Percentiles rank a stretch among this genome's conserved stretches.
Conservation (phyloP, 2,329 filamentous ascomycete species). For the Akanthomyces lecanii region DNA sequence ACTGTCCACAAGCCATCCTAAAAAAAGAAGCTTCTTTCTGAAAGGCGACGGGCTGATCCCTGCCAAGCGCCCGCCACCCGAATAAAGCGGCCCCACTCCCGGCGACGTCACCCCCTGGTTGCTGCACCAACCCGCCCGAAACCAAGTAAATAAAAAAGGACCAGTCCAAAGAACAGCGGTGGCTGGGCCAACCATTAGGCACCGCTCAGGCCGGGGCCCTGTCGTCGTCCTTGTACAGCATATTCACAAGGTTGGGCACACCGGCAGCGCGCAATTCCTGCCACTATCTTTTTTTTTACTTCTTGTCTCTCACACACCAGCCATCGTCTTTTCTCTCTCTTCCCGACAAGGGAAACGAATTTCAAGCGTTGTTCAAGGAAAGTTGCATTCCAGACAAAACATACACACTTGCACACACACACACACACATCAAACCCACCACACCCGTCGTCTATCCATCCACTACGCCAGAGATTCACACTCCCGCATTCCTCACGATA, state of each 20-base stretch:
- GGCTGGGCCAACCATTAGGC: constrained; percentile 29
- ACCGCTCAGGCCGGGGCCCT: constrained; percentile 4
- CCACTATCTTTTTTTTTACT: not conserved
- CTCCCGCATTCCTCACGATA: constrained; percentile 6
- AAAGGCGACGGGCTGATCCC: not conserved
- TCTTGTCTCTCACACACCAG: constrained; percentile 10
- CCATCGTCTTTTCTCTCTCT: constrained; percentile 9
- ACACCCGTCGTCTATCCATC: not conserved
- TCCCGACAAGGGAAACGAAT: too few species aligned
- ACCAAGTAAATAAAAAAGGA: constrained; percentile 25
- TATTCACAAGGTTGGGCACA: constrained; percentile 12
- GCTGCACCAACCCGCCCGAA: constrained; percentile 23
- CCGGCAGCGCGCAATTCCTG: not conserved
- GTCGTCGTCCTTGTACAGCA: not conserved
- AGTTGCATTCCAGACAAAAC: constrained; percentile 16
- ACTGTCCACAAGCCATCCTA: not conserved
- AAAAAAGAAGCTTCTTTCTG: not conserved
- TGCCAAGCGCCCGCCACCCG: not conserved
- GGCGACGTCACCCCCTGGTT: constrained; percentile 20
- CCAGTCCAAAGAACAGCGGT: constrained; percentile 22
- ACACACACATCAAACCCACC: not conserved
- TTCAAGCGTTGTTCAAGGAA: constrained; percentile 4
- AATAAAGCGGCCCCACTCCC: constrained; percentile 5
- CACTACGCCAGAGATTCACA: not conserved
- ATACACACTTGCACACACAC: constrained; percentile 1